Evolutionary conservation across 768 basidiomycete genomes (phyloP).

Genomic region (Podaxis carcinomalis): DNA sequence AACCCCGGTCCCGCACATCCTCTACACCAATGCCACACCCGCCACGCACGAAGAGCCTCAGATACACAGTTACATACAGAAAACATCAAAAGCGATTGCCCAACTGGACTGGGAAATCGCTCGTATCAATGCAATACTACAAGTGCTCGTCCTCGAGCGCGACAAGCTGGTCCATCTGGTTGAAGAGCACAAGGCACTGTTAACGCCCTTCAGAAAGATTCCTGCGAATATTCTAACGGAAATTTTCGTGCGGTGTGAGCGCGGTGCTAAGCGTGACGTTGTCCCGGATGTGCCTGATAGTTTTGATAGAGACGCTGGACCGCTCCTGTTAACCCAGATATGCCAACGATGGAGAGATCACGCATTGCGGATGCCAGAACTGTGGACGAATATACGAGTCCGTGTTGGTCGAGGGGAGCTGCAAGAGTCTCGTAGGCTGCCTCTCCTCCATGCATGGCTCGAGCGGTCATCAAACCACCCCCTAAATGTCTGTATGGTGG

Average conservation of each 20-base stretch:
- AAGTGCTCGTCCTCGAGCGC: conserved; percentile 3
- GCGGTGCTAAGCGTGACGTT: background rate
- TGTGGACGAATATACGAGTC: conserved; percentile 11
- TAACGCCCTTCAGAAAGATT: conserved; percentile 1
- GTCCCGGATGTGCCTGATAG: conserved; percentile 10
- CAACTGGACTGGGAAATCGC: conserved; percentile 10
- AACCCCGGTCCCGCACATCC: conserved; percentile 4
- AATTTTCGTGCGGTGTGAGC: conserved; percentile 8
- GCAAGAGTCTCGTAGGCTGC: conserved; percentile 7
- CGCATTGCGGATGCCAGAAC: conserved; percentile 7
- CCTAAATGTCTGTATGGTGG: conserved; percentile 8
- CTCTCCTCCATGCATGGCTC: conserved; percentile 8
- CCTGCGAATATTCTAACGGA: conserved; percentile 3
- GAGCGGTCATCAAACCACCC: conserved; percentile 8
- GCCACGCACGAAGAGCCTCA: conserved; percentile 1
- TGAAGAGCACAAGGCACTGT: conserved; percentile 10
- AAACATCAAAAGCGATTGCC: background rate
- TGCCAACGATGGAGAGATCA: conserved; percentile 12
- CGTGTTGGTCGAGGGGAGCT: conserved; percentile 10
- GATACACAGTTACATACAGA: conserved; percentile 2
- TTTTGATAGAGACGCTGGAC: conserved; percentile 9
- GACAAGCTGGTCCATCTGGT: conserved; percentile 3
- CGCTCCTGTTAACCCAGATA: conserved; percentile 11
- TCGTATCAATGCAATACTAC: conserved; percentile 2
- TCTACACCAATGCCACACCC: conserved; percentile 6